Evolutionary conservation across 805 yeast genomes (phyloP), one percentile per base, ranked within the genome.

Genomic region (Metschnikowia vanudenii): DNA sequence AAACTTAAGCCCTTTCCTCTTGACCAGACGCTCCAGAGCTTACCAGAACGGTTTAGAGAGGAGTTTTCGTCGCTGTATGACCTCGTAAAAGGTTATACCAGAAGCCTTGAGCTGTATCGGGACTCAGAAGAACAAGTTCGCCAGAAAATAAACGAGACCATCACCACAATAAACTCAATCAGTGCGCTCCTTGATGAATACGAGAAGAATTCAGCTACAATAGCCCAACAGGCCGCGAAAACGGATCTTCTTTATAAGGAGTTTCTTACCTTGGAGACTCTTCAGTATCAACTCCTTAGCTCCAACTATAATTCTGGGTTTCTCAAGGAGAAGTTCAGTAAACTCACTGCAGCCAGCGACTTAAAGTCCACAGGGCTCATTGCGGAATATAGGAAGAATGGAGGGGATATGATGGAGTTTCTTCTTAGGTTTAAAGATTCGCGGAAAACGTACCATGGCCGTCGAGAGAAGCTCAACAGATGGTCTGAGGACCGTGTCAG

Each of bases 401-500:
- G 47, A 11, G 47, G 50, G 19, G 60, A 56, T 18, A 41, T 61
- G 35, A 36, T 38, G 26, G 46, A 38, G 35, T 52, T 61, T 33
- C 55, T 64, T 2, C 49, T 43, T 3, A 46, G 51, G 13, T 66
- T 65, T 48, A 51, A 60, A 31, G 52, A 52, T 20, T 42, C 54
- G 18, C 49, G 74, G 29, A 62, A 58, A 47, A 28, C 32, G 38
- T 71, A 68, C 50, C 75, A 72, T 53, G 50, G 62, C 17, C 56
- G 70, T 28, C 55, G 52, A 38, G 76, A 72, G 51, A 71, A 69
- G 53, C 50, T 70, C 46, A 59, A 68, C 49, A 48, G 77, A 31
- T 72, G 76, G 75, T 59, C 67, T 26, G 77, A 72, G 47, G 76
- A 72, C 47, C 52, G 77, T 28, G 74, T 71, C 0, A 61, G 69